phyloP scores from a whole-genome alignment of 352 stramenopile species.

The Phytophthora sp. region DNA sequence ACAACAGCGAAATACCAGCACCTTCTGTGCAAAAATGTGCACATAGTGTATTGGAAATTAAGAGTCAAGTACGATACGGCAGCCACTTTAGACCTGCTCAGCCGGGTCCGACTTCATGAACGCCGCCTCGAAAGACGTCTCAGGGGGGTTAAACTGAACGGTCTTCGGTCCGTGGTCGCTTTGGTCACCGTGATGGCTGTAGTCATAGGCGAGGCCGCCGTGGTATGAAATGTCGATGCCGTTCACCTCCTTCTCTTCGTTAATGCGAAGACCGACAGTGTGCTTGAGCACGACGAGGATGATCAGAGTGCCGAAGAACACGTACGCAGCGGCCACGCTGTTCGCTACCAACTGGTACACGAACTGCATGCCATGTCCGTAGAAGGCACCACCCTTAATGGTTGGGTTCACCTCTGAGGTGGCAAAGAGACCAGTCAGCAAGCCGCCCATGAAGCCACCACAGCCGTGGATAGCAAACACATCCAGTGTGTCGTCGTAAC shows the following conservation, averaged over 20 bases:
- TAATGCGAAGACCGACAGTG: conserved; percentile 71
- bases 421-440: conserved; percentile 75
- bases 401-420: conserved; percentile 53
- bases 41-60: too few species aligned
- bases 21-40: too few species aligned
- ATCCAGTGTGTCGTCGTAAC: conserved; percentile 84
- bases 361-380: conserved; percentile 51
- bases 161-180: conserved; percentile 17
- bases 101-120: conserved; percentile 11
- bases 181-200: conserved; percentile 42
- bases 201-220: conserved; percentile 67
- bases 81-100: conserved; percentile 4
- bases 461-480: conserved; percentile 75
- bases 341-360: conserved; percentile 56
- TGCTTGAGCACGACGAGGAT: conserved; percentile 74
- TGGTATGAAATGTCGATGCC: conserved; percentile 81
- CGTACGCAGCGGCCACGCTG: conserved; percentile 61
- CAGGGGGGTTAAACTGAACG: conserved; percentile 2
- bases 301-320: conserved; percentile 56
- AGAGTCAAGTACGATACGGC: too few species aligned
- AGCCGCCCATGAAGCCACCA: conserved; percentile 57
- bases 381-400: conserved; percentile 59
- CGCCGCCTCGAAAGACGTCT: conserved; percentile 14
- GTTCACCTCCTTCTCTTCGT: conserved; percentile 72
- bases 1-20: too few species aligned